Percentiles rank a stretch among this genome's conserved stretches.
Conservation (phyloP, 1,139 yeast genomes). For the Kodamaea suecica region DNA sequence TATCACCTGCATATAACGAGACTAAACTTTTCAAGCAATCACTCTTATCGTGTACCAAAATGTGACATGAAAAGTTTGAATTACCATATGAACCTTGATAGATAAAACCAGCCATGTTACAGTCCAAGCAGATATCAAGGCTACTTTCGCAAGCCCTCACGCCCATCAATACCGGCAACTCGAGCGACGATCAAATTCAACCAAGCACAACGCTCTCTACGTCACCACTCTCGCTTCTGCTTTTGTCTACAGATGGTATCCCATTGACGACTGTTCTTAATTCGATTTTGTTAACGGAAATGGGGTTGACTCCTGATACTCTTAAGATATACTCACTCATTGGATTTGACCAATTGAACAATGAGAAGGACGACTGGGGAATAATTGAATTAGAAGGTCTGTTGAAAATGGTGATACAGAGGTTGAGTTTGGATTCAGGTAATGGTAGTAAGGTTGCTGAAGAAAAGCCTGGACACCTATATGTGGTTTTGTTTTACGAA, state of each 20-base stretch:
- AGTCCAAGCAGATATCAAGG: conserved; percentile 43
- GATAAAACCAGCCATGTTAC: conserved; percentile 51
- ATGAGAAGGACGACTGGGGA: conserved; percentile 27
- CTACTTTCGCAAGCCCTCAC: conserved; percentile 42
- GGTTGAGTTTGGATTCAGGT: conserved; percentile 16
- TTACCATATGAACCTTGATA: no score
- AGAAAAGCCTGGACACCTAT: conserved; percentile 15
- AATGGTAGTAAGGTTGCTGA: conserved; percentile 3
- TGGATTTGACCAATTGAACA: conserved; percentile 36
- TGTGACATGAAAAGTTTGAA: no score
- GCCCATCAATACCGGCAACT: conserved; percentile 19
- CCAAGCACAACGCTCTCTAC: conserved; percentile 14
- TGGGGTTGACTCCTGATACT: conserved; percentile 33
- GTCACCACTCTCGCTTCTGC: conserved; percentile 39
- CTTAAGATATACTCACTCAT: conserved; percentile 46
- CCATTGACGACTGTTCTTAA: conserved; percentile 39
- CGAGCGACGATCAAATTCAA: conserved; percentile 9
- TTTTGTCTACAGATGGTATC: conserved; percentile 41
- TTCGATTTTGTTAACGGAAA: conserved; percentile 13
- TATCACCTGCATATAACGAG: no score
- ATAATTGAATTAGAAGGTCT: conserved; percentile 32
- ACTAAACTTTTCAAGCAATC: no score
- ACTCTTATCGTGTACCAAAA: no score
- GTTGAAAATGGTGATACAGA: conserved; percentile 28
- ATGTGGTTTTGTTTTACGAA: conserved; percentile 33